phyloP scores from a whole-genome alignment of 2,329 filamentous ascomycete species.

The Diaporthe velutina region DNA sequence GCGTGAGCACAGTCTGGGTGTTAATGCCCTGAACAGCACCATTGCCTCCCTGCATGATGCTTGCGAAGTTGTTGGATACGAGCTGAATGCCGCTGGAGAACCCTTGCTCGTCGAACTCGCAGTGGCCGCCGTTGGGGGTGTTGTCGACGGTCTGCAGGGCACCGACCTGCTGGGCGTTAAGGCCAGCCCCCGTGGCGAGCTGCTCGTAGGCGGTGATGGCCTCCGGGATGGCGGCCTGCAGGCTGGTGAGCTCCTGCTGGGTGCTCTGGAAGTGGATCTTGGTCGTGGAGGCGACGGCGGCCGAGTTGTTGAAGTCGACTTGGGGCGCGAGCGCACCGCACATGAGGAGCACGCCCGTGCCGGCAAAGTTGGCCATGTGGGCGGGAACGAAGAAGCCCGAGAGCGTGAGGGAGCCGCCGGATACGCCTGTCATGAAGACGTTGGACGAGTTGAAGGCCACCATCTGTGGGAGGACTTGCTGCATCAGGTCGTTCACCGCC shows the following conservation, averaged over 20 bases:
- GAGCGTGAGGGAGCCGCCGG: constrained; percentile 66
- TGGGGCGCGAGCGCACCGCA: constrained; percentile 68
- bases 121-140: constrained; percentile 67
- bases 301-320: constrained; percentile 59
- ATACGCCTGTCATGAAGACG: constrained; percentile 70
- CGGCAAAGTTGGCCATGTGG: constrained; percentile 64
- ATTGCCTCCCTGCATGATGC: constrained; percentile 65
- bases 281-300: constrained; percentile 56
- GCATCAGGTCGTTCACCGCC: constrained; percentile 66
- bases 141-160: constrained; percentile 69
- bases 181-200: constrained; percentile 57
- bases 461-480: constrained; percentile 62
- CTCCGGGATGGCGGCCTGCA: constrained; percentile 64
- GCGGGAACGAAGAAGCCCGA: constrained; percentile 70
- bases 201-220: constrained; percentile 65
- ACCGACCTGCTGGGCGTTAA: constrained; percentile 59
- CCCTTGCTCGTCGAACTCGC: constrained; percentile 66
- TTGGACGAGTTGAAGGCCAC: constrained; percentile 65
- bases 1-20: constrained; percentile 60
- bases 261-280: constrained; percentile 70
- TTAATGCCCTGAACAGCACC: constrained; percentile 64
- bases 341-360: constrained; percentile 66
- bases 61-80: constrained; percentile 65
- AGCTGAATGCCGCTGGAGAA: constrained; percentile 70
- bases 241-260: constrained; percentile 60